Base-by-base conservation (phyloP, 257 asterid species). In the Penstemon barbatus region DNA sequence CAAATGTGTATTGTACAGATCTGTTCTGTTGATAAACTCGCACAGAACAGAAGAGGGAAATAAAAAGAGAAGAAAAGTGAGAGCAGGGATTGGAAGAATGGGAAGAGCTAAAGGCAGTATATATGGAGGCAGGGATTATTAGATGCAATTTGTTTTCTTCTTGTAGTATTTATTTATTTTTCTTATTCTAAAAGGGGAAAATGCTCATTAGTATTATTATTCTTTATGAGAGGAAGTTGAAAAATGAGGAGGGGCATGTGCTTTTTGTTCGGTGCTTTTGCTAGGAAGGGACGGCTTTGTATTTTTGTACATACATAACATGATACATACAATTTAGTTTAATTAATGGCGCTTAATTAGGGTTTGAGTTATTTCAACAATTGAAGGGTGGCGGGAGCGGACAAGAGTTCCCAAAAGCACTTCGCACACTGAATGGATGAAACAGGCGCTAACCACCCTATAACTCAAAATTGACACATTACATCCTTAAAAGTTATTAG, bases 261-360 rank as follows among this genome's bases (percentile, higher is more conserved):
- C 97, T 68, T 67, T 25, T 80, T 86, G 95, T 86, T 87, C 77
- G 81, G 83, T 75, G 80, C 82, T 78, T 82, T 84, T 62, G 81
- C 82, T 51, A 42, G 79, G 78, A 68, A 80, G 79, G 77, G 77
- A 43, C 78, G 80, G 74, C 61, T 68, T 50, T 68, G 76, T 61
- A 45, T 33, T 65, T 68, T 25, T 13, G 66, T 70, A 11, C 74
- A 69, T 65, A 25, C 33, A 25, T 25, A 25, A 25, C 33, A 25
- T 55, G 8, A 25, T 55, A 18, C 39, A 40, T 56, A 56, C 42
- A 33, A 56, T 25, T 73, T 56, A 67, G 11, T 57, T 41, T 58
- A 74, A 40, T 56, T 70, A 68, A 63, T 57, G 11, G 15, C 13
- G 70, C 19, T 73, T 19, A 60, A 68, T 49, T 65, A 40, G 42